These are phyloP conservation scores for Fraxinus anomala DNA, from an alignment of 257 asterid genomes.

Conservation along the genomic window DNA sequence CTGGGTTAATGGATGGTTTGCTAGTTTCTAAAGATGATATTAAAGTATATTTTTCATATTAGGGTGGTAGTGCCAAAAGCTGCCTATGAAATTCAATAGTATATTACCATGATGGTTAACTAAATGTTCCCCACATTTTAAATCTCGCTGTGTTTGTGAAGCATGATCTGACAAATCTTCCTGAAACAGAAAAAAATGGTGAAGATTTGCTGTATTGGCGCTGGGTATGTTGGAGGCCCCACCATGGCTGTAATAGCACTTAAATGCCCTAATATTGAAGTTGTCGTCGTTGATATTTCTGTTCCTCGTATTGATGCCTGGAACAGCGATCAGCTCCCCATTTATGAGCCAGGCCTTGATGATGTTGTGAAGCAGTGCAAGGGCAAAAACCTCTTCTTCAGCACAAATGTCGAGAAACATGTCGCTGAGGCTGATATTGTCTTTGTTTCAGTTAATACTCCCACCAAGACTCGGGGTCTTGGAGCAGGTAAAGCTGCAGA, in stretches of 20 bases:
- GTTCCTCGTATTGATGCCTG: conserved; percentile 36
- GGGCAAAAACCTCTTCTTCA: conserved; percentile 38
- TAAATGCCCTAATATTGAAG: conserved; percentile 35
- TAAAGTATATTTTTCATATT: conserved; percentile 5
- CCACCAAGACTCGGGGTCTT: conserved; percentile 36
- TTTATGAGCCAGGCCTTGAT: conserved; percentile 37
- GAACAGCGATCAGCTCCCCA: conserved; percentile 36
- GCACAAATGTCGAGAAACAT: conserved; percentile 35
- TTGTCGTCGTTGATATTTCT: conserved; percentile 34
- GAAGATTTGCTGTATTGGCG: conserved; percentile 40
- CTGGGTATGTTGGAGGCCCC: conserved; percentile 37
- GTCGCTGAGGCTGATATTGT: conserved; percentile 36
- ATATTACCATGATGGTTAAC: conserved; percentile 4
- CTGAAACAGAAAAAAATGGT: conserved; percentile 30
- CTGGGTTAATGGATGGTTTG: not conserved
- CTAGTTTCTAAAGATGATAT: not conserved
- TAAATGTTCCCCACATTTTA: not conserved
- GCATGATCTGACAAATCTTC: conserved; percentile 9
- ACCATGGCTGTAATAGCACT: conserved; percentile 38
- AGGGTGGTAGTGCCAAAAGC: conserved; percentile 6
- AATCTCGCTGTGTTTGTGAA: conserved; percentile 1
- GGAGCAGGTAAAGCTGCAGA: conserved; percentile 42
- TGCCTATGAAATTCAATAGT: not conserved
- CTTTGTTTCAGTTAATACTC: conserved; percentile 38
- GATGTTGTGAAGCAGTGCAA: conserved; percentile 36